Percentiles rank a stretch among this genome's conserved stretches.
phyloP scores from a whole-genome alignment of 805 yeast species.

The Candida arabinofermentans region DNA sequence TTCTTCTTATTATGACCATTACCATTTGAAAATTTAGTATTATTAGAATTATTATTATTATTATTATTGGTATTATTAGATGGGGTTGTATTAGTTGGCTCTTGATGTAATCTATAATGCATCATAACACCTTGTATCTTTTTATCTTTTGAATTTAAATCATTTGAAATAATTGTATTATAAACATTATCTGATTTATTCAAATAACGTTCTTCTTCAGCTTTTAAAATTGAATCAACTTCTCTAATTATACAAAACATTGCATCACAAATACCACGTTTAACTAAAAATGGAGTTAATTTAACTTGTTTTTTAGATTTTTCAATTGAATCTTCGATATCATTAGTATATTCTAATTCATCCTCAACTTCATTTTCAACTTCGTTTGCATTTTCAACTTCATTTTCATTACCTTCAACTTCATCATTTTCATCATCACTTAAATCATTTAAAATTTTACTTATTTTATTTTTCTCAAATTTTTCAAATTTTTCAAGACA shows the following conservation, averaged over 20 bases:
- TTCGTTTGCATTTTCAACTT: slow-evolving; percentile 4
- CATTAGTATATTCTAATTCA: too few relatives aligned
- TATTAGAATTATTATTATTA: background rate
- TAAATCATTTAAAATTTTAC: background rate
- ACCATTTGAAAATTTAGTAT: background rate
- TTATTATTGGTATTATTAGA: slow-evolving; percentile 2
- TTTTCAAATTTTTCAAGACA: slow-evolving; percentile 29
- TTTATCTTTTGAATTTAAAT: slow-evolving; percentile 33
- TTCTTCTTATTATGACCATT: slow-evolving; percentile 3
- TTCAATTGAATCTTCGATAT: slow-evolving; percentile 11
- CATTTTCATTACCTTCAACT: slow-evolving; percentile 3
- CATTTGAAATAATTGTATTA: slow-evolving; percentile 22
- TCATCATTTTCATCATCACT: slow-evolving; percentile 1
- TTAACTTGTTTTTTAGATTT: slow-evolving; percentile 16
- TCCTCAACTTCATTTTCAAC: slow-evolving; percentile 5
- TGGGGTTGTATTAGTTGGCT: slow-evolving; percentile 9
- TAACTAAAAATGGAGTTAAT: slow-evolving; percentile 40
- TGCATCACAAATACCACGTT: slow-evolving; percentile 43
- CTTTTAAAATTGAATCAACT: slow-evolving; percentile 39
- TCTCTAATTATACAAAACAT: slow-evolving; percentile 43
- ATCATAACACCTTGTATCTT: slow-evolving; percentile 43
- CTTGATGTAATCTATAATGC: slow-evolving; percentile 45
- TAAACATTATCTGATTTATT: background rate
- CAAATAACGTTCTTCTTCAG: slow-evolving; percentile 28
- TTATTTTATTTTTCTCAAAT: slow-evolving; percentile 5